Conservation (phyloP, 225 moss, liverwort and hornwort species). For the Marchantia paleacea region DNA sequence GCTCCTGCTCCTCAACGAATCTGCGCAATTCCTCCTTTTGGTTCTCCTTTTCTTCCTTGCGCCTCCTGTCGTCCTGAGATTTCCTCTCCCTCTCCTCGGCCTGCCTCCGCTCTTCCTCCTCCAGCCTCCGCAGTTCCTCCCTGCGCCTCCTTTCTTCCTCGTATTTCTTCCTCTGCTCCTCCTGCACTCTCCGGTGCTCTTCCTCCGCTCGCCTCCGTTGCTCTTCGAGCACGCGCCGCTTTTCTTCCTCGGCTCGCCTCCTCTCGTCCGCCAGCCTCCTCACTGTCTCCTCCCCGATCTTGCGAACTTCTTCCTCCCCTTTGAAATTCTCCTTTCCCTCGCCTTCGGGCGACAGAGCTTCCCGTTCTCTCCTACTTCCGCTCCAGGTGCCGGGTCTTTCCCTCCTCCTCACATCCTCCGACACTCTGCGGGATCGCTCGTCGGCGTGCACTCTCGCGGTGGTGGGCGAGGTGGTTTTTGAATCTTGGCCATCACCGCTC, state of each 20-base stretch:
- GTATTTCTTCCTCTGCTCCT: slow-evolving; percentile 23
- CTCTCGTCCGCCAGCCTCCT: not conserved
- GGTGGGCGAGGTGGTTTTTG: slow-evolving; percentile 2
- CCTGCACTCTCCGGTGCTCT: slow-evolving; percentile 2
- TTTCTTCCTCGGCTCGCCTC: slow-evolving; percentile 23
- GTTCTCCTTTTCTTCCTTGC: slow-evolving; percentile 21
- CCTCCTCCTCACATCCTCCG: slow-evolving; percentile 12
- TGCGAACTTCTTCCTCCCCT: slow-evolving; percentile 2
- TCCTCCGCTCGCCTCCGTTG: not conserved
- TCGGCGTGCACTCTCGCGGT: not conserved
- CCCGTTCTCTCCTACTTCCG: slow-evolving; percentile 16
- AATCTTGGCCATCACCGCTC: not conserved
- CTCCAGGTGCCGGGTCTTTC: slow-evolving; percentile 11
- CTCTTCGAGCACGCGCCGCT: slow-evolving; percentile 22
- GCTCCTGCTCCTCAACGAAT: slow-evolving; percentile 13
- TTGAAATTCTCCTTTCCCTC: slow-evolving; percentile 31
- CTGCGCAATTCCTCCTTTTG: slow-evolving; percentile 8
- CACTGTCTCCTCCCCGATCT: not conserved
- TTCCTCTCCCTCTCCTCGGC: slow-evolving; percentile 26
- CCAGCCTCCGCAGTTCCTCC: slow-evolving; percentile 29
- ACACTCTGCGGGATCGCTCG: slow-evolving; percentile 5
- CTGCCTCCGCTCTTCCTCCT: slow-evolving; percentile 25
- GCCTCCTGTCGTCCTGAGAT: slow-evolving; percentile 16
- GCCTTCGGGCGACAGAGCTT: not conserved
- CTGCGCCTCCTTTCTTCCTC: slow-evolving; percentile 29